Base-by-base conservation (phyloP, 2,329 filamentous ascomycete genomes). In the Pestalotiopsis fici region DNA sequence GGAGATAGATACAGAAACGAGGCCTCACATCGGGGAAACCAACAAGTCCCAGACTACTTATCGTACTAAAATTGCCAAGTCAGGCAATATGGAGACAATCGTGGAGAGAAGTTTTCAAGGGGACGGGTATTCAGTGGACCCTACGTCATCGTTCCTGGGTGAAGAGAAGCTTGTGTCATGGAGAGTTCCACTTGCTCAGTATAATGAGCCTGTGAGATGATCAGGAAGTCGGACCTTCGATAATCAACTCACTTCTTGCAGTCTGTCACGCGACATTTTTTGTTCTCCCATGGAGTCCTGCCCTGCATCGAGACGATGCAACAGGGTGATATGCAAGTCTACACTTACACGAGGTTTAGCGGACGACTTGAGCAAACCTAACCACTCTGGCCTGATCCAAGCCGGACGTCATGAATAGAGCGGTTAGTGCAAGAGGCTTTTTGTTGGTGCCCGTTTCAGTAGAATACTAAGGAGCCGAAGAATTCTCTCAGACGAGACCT, bases 111-210 rank as follows among this genome's bases (percentile, higher is more conserved):
- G 39, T 59, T 59, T 57, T 65, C 54, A 39, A 57, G 54, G 21
- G 28, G 31, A 65, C 63, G 63, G 63, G 63, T 39, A 59, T 59
- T 65, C 54, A 39, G 63, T 65, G 63, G 63, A 35, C 27, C 63
- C 43, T 28, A 65, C 63, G 47, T 65, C 63, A 65, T 65, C 28
- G 54, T 54, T 23, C 31, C 21, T 54, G 54, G 62, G 15, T 7
- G 39, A 54, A 39, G 31, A 50, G 54, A 57, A 57, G 63, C 43
- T 57, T 59, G 50, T 65, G 50, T 47, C 25, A 62, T 28, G 43
- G 47, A 6, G 61, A 31, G 61, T 56, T 54, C 61, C 43, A 64
- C 47, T 28, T 23, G 21, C 7, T 12, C 18, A 37, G 57, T 60
- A 57, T 27, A 31, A 60, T 60, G 43, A 50, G 43, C 43, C 43